Evolutionary conservation across 306 rosid species (phyloP), one percentile per base, ranked within the genome.

Genomic region (Gillenia trifoliata): DNA sequence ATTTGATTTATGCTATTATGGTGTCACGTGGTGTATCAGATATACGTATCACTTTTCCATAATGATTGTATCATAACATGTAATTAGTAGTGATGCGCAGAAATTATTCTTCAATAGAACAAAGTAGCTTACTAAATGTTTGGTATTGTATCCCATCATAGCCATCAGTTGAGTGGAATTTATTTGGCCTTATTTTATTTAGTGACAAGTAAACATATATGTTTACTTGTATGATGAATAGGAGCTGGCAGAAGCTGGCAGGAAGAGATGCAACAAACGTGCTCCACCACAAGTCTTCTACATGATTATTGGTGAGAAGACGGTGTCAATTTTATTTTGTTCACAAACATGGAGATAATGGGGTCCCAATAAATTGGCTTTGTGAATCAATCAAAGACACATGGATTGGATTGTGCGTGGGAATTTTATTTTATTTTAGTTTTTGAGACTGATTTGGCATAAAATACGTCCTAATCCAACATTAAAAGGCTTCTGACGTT

Each of bases 181-280:
- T 52, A 40, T 36, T 23, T 72, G 66, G 75, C 25, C 28, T 57
- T 36, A 23, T 55, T 56, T 25, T 36, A 71, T 56, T 7, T 36
- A 23, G 66, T 25, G 28, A 71, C 40, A 38, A 36, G 41, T 47
- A 72, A 33, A 57, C 43, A 72, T 59, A 72, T 59, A 13, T 59
- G 40, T 19, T 29, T 72, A 43, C 3, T 16, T 60, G 36, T 36
- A 36, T 59, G 57, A 72, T 59, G 65, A 9, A 15, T 41, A 11
- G 76, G 41, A 26, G 67, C 76, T 72, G 76, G 76, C 68, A 57
- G 57, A 43, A 72, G 67, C 76, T 72, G 76, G 67, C 67, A 40
- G 6, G 76, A 57, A 72, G 57, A 71, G 76, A 59, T 59, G 67
- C 4, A 36, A 7, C 49, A 15, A 57, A 72, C 40, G 76, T 38